phyloP scores from a whole-genome alignment of 2,329 filamentous ascomycete genomes.

The Alternaria novae-zelandiae region DNA sequence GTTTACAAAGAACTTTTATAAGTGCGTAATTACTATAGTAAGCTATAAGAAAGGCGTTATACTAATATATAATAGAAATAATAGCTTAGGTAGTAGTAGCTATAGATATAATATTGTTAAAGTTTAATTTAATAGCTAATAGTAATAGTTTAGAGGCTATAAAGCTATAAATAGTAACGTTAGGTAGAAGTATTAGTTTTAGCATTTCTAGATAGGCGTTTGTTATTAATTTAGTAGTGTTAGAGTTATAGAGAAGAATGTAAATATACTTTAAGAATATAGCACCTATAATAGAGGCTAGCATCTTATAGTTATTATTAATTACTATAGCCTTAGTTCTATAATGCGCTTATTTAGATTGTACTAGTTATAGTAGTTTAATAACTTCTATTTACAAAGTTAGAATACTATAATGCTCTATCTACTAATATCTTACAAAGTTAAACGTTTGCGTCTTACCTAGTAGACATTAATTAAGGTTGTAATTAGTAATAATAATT shows the following conservation, averaged over 20 bases:
- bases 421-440: neutral
- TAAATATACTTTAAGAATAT: neutral
- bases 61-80: conserved; percentile 51
- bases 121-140: conserved; percentile 58
- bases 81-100: conserved; percentile 57
- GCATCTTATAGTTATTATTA: rapidly evolving
- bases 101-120: conserved; percentile 59
- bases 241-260: conserved; percentile 1
- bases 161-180: conserved; percentile 58
- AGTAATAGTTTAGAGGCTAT: conserved; percentile 58
- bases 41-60: conserved; percentile 58
- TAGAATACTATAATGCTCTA: neutral
- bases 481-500: conserved; percentile 57
- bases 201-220: neutral
- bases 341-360: neutral
- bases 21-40: conserved; percentile 59
- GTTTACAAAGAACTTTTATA: conserved; percentile 56
- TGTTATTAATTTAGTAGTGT: neutral
- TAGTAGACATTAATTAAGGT: conserved; percentile 53
- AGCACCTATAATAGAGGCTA: neutral
- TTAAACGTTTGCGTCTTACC: conserved; percentile 32
- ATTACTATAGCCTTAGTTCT: neutral
- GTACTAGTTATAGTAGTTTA: neutral
- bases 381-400: neutral
- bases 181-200: conserved; percentile 48